A percentile compares a stretch with the other conserved stretches of the same genome.
These are phyloP conservation scores for Rhodosporidiobolus sp. DNA, from an alignment of 768 basidiomycete species.

Conservation along the genomic window DNA sequence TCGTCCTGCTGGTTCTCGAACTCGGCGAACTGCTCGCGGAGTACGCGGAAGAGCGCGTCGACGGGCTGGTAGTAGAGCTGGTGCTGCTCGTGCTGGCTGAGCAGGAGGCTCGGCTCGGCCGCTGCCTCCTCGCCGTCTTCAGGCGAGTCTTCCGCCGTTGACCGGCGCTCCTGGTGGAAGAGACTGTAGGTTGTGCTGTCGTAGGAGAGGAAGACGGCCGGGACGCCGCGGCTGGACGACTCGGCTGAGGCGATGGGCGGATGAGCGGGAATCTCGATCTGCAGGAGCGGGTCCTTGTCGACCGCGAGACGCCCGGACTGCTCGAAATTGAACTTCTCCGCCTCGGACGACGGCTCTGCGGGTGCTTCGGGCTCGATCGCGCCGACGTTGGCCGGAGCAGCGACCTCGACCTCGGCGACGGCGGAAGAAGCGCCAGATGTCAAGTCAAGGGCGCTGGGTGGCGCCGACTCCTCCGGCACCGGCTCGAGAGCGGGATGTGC, in stretches of 20 bases:
- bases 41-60: constrained; percentile 24
- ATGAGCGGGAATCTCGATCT: constrained; percentile 1
- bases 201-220: constrained; percentile 18
- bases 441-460: too few relatives aligned
- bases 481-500: too few relatives aligned
- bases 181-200: constrained; percentile 20
- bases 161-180: constrained; percentile 10
- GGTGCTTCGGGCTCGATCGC: not conserved
- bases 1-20: constrained; percentile 33
- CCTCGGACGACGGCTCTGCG: not conserved
- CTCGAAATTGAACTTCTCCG: too few relatives aligned
- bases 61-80: constrained; percentile 39
- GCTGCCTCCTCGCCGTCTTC: constrained; percentile 5
- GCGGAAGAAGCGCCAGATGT: too few relatives aligned
- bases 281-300: constrained; percentile 18
- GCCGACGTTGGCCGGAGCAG: not conserved
- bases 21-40: constrained; percentile 36
- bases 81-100: constrained; percentile 22
- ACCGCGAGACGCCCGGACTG: not conserved
- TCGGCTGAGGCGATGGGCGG: not conserved
- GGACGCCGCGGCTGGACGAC: not conserved
- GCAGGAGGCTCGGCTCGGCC: constrained; percentile 8
- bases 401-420: not conserved
- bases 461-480: too few relatives aligned
- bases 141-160: not conserved